These are phyloP conservation scores for Dioscorea cayenensis DNA, from an alignment of 116 monocot genomes.

Conservation along the genomic window DNA sequence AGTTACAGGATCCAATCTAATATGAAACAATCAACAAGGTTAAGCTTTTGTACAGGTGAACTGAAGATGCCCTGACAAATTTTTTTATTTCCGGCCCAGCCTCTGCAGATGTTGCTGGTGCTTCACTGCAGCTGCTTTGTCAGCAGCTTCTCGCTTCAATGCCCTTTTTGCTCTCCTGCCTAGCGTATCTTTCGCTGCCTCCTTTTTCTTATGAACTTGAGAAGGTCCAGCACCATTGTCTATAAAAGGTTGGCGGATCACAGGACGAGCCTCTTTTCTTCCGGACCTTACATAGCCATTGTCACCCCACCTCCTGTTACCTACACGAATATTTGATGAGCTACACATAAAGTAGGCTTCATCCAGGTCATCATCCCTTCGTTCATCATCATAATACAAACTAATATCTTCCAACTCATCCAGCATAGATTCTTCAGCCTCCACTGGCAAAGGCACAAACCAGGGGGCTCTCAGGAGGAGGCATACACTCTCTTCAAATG, in stretches of 20 bases:
- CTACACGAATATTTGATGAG: constrained; percentile 54
- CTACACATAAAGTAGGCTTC: constrained; percentile 38
- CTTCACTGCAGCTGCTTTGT: constrained; percentile 74
- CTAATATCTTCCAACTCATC: constrained; percentile 32
- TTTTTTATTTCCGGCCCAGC: constrained; percentile 1
- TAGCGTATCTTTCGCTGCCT: constrained; percentile 21
- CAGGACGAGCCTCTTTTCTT: constrained; percentile 72
- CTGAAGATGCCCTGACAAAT: neutral
- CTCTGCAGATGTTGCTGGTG: constrained; percentile 69
- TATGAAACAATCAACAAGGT: too few relatives aligned
- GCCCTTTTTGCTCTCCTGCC: constrained; percentile 85
- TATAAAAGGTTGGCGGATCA: constrained; percentile 19
- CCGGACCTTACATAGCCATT: constrained; percentile 75
- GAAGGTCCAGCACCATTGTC: constrained; percentile 44
- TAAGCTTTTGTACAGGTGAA: too few relatives aligned
- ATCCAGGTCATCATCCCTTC: constrained; percentile 44
- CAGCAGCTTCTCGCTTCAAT: constrained; percentile 79
- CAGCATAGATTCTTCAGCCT: constrained; percentile 16
- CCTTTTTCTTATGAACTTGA: constrained; percentile 38
- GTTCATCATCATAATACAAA: constrained; percentile 22
- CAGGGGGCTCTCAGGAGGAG: constrained; percentile 78
- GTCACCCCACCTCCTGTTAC: constrained; percentile 93
- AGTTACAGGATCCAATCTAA: neutral
- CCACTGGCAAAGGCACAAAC: constrained; percentile 59
- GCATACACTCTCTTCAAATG: constrained; percentile 94